These are phyloP conservation scores for Lasiosphaeria hispida DNA, from an alignment of 495 filamentous ascomycete species.

Conservation along the genomic window DNA sequence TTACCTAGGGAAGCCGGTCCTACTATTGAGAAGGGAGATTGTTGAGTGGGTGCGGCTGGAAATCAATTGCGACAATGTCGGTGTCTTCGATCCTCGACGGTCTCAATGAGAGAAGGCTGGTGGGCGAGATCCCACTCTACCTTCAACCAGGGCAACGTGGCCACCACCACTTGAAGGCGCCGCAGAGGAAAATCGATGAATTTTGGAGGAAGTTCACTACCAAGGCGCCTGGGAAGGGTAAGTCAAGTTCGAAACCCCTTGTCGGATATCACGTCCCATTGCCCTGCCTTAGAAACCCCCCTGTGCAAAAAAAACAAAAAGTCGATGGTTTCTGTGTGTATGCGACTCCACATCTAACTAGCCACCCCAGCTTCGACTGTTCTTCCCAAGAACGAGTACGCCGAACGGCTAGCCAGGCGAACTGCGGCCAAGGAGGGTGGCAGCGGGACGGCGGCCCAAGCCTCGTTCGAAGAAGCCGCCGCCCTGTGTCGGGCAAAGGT, in stretches of 20 bases:
- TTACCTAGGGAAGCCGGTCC: no score
- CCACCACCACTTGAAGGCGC: constrained; percentile 48
- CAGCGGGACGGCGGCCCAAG: constrained; percentile 39
- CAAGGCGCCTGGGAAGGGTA: constrained; percentile 56
- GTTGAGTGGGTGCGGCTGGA: no score
- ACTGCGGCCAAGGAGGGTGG: constrained; percentile 39
- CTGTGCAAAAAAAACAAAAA: neutral
- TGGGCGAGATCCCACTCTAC: constrained; percentile 26
- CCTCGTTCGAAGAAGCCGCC: constrained; percentile 72
- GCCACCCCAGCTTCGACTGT: constrained; percentile 60
- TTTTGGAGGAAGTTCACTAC: constrained; percentile 79
- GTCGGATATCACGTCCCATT: constrained; percentile 2
- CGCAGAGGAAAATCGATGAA: constrained; percentile 68
- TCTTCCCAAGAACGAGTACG: constrained; percentile 70
- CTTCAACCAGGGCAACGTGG: neutral
- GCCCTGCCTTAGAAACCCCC: neutral
- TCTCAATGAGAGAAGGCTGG: constrained; percentile 11
- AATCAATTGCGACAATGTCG: constrained; percentile 1
- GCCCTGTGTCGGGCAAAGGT: constrained; percentile 70
- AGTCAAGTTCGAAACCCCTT: constrained; percentile 23
- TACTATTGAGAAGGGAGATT: no score
- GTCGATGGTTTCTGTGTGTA: no score
- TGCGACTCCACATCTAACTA: neutral
- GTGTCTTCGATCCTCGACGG: constrained; percentile 1
- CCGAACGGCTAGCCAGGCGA: constrained; percentile 63